These are phyloP conservation scores for Crithidia expoeki DNA, from an alignment of 208 protist genomes.

Conservation along the genomic window DNA sequence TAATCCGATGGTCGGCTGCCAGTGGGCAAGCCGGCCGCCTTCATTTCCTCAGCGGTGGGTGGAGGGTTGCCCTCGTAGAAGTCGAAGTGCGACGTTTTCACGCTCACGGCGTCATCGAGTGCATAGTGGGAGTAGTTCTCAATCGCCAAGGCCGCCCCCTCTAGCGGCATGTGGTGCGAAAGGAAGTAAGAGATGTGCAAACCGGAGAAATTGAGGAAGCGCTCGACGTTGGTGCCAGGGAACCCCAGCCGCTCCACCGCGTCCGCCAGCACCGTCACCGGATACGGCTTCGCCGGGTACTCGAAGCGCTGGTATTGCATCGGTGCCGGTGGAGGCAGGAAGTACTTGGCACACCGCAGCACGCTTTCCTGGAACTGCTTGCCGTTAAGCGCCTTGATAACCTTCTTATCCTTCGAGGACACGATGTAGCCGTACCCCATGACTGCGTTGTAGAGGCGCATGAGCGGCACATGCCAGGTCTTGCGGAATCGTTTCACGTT, in stretches of 20 bases:
- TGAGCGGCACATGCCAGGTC: constrained; percentile 84
- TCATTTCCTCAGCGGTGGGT: constrained; percentile 20
- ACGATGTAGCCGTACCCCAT: constrained; percentile 93
- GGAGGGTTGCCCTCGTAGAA: constrained; percentile 47
- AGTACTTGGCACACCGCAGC: constrained; percentile 64
- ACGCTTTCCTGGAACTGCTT: constrained; percentile 59
- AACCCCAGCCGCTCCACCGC: constrained; percentile 83
- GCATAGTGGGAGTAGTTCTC: constrained; percentile 85
- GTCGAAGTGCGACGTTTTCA: constrained; percentile 74
- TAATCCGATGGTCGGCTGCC: constrained; percentile 28
- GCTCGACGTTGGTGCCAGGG: constrained; percentile 66
- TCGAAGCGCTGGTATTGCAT: constrained; percentile 73
- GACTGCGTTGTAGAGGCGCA: constrained; percentile 77
- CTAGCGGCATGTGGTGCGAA: constrained; percentile 77
- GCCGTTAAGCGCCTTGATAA: constrained; percentile 64
- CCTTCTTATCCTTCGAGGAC: constrained; percentile 69
- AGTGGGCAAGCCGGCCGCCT: constrained; percentile 1
- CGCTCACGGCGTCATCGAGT: constrained; percentile 64
- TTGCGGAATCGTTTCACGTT: constrained; percentile 91
- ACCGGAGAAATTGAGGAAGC: constrained; percentile 83
- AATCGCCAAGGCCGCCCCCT: constrained; percentile 63
- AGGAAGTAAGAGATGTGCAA: constrained; percentile 91
- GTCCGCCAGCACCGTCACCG: constrained; percentile 87
- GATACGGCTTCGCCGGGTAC: constrained; percentile 81
- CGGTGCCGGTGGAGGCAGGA: constrained; percentile 59